Percentiles rank a stretch among this genome's conserved stretches.
Evolutionary conservation across 768 basidiomycete species (phyloP).

Genomic region (Dioszegia hungarica): DNA sequence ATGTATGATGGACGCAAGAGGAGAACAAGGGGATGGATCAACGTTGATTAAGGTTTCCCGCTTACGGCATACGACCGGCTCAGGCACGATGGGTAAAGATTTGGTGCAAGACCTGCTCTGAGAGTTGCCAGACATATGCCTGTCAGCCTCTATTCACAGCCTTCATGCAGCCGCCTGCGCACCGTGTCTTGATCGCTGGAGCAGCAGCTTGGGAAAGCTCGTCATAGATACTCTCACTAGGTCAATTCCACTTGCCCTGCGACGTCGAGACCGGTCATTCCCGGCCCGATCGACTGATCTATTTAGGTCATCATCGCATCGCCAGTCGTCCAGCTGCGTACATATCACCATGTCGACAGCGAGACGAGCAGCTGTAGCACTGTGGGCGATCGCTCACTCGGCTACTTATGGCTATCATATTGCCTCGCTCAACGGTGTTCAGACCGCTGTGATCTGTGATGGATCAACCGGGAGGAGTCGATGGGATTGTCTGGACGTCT

Average conservation of each 20-base stretch:
- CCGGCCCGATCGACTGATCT: not conserved
- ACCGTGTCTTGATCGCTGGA: too few species aligned
- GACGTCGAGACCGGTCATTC: not conserved
- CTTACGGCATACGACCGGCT: too few species aligned
- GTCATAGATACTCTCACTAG: too few species aligned
- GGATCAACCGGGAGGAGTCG: not conserved
- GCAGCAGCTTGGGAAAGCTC: too few species aligned
- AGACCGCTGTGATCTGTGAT: conserved; percentile 49
- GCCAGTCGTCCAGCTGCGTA: not conserved
- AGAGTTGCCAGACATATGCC: too few species aligned
- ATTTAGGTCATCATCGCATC: not conserved
- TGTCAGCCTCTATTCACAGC: too few species aligned
- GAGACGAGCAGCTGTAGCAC: not conserved
- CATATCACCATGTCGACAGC: not conserved
- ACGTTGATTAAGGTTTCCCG: not conserved
- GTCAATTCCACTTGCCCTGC: too few species aligned
- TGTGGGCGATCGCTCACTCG: conserved; percentile 22
- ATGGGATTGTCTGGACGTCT: conserved; percentile 16
- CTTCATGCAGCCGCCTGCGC: too few species aligned
- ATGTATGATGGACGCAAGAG: not conserved
- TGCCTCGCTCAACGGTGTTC: conserved; percentile 79
- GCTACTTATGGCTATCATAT: conserved; percentile 72
- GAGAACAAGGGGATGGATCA: not conserved
- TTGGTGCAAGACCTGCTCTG: too few species aligned
- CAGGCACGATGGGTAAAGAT: too few species aligned